These are phyloP conservation scores for Lithocarpus polystachyus DNA, from an alignment of 306 rosid species.

Conservation along the genomic window DNA sequence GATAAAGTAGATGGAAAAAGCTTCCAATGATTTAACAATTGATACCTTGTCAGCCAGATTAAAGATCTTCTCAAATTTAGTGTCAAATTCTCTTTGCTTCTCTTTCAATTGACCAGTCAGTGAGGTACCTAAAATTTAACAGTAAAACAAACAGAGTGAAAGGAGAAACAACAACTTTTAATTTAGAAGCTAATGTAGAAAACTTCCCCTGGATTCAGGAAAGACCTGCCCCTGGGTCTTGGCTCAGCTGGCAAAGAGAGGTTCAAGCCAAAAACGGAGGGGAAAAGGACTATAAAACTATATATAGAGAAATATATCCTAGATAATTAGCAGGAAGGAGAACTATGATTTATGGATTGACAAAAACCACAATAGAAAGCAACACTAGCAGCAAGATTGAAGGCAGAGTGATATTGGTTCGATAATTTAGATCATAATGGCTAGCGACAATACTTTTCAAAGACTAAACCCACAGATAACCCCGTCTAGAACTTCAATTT, in stretches of 20 bases:
- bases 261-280: background rate
- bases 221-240: background rate
- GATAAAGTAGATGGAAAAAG: constrained; percentile 1
- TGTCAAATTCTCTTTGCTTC: constrained; percentile 77
- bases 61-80: constrained; percentile 64
- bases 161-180: background rate
- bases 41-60: constrained; percentile 65
- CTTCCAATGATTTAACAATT: background rate
- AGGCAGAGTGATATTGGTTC: background rate
- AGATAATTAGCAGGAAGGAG: background rate
- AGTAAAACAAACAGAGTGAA: constrained; percentile 6
- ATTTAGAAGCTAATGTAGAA: constrained; percentile 11
- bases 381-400: background rate
- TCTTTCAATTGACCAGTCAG: constrained; percentile 65
- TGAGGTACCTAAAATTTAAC: constrained; percentile 54
- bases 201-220: constrained; percentile 13
- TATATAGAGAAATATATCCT: background rate
- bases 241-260: background rate
- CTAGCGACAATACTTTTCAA: background rate
- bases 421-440: background rate
- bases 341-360: background rate
- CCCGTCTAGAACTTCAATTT: background rate
- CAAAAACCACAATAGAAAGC: background rate
- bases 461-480: background rate
- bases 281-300: background rate